These are phyloP conservation scores for Beauveria varroae DNA, from an alignment of 2,329 filamentous ascomycete species.

Conservation along the genomic window DNA sequence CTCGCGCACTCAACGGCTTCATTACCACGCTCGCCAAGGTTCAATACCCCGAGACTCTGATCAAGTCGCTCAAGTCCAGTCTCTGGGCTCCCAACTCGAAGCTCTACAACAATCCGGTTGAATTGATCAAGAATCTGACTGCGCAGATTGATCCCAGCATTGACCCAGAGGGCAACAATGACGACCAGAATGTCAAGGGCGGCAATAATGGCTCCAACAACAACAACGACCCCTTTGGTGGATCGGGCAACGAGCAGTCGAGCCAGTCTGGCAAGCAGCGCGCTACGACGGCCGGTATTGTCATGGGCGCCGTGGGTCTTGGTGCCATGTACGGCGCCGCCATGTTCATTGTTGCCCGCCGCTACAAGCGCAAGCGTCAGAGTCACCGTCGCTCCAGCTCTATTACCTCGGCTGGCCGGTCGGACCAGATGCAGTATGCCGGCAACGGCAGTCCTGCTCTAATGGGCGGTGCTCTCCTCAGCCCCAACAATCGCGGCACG, in stretches of 20 bases:
- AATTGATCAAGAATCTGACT: slow-evolving; percentile 65
- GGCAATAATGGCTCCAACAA: slow-evolving; percentile 18
- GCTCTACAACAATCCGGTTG: slow-evolving; percentile 64
- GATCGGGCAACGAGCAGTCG: slow-evolving; percentile 27
- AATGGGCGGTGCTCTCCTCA: slow-evolving; percentile 62
- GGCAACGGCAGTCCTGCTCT: slow-evolving; percentile 47
- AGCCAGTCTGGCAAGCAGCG: slow-evolving; percentile 51
- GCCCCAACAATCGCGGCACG: slow-evolving; percentile 43
- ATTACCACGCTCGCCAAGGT: slow-evolving; percentile 66
- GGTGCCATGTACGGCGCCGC: slow-evolving; percentile 84
- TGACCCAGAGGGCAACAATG: slow-evolving; percentile 27
- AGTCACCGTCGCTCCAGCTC: slow-evolving; percentile 72
- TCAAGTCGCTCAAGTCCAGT: slow-evolving; percentile 60
- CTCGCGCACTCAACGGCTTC: slow-evolving; percentile 61
- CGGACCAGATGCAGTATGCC: slow-evolving; percentile 47
- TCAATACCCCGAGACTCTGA: slow-evolving; percentile 64
- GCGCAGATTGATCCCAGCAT: slow-evolving; percentile 78
- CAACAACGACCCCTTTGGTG: slow-evolving; percentile 33
- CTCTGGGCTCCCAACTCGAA: slow-evolving; percentile 63
- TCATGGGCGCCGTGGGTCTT: slow-evolving; percentile 67
- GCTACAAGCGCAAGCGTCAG: slow-evolving; percentile 81
- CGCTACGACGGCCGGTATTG: slow-evolving; percentile 62
- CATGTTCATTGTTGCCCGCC: slow-evolving; percentile 87
- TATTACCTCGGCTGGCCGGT: slow-evolving; percentile 42
- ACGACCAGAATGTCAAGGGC: slow-evolving; percentile 33